A percentile compares a stretch with the other conserved stretches of the same genome.
These are phyloP conservation scores for Thelonectria blattea DNA, from an alignment of 2,329 filamentous ascomycete genomes.

Conservation along the genomic window DNA sequence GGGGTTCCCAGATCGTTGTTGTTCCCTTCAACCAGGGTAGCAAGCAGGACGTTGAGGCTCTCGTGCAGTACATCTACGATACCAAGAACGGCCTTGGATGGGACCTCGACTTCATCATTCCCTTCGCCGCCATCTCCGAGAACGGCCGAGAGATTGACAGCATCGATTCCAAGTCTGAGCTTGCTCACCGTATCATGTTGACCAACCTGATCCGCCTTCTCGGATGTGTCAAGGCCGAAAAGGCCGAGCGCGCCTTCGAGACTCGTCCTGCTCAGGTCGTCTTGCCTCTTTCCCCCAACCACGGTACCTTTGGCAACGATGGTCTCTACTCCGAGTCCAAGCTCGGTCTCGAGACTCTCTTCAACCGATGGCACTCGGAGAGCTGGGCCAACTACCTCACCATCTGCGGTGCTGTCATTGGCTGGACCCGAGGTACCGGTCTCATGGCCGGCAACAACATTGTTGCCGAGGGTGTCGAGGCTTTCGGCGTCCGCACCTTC, in stretches of 20 bases:
- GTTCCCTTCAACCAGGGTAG: constrained; percentile 99
- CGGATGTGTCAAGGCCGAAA: constrained; percentile 89
- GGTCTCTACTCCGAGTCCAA: constrained; percentile 99
- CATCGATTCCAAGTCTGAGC: constrained; percentile 96
- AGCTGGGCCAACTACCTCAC: constrained; percentile 98
- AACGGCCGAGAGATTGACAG: constrained; percentile 96
- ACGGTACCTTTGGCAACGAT: constrained; percentile 97
- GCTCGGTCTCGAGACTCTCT: constrained; percentile 93
- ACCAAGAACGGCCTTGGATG: constrained; percentile 95
- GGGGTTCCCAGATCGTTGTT: constrained; percentile 94
- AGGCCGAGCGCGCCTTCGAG: constrained; percentile 85
- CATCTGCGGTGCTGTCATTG: constrained; percentile 97
- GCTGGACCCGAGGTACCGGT: constrained; percentile 97
- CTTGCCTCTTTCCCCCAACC: constrained; percentile 93
- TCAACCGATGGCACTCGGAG: constrained; percentile 98
- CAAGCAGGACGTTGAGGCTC: constrained; percentile 94
- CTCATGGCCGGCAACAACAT: constrained; percentile 98
- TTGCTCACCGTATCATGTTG: constrained; percentile 98
- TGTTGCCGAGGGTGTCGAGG: constrained; percentile 95
- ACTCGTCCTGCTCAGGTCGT: constrained; percentile 97
- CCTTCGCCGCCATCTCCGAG: constrained; percentile 96
- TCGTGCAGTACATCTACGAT: constrained; percentile 96
- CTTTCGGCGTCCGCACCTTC: constrained; percentile 96
- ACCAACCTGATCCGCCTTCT: constrained; percentile 94
- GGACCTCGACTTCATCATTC: constrained; percentile 96